Evolutionary conservation across 768 basidiomycete genomes (phyloP).

Genomic region (Lactarius hatsudake): DNA sequence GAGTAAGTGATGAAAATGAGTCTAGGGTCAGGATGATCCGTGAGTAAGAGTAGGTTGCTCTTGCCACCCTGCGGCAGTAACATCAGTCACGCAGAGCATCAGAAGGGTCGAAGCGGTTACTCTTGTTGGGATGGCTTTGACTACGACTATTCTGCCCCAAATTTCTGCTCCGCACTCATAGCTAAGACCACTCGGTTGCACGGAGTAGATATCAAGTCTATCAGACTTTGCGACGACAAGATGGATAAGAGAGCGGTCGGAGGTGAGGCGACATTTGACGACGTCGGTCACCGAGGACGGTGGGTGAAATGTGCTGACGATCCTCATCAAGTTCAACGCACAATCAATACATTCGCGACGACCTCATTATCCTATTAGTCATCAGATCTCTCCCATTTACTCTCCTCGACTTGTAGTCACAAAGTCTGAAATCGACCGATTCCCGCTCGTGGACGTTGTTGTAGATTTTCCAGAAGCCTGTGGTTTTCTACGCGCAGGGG

Average conservation of each 20-base stretch:
- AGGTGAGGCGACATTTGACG: conserved; percentile 60
- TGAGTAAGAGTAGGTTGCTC: conserved; percentile 61
- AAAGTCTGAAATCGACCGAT: conserved; percentile 47
- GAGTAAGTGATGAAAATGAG: conserved; percentile 60
- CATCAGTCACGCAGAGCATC: conserved; percentile 6
- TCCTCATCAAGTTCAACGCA: conserved; percentile 38
- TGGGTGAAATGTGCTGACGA: conserved; percentile 74
- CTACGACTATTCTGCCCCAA: conserved; percentile 62
- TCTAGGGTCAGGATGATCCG: conserved; percentile 75
- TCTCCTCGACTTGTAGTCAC: conserved; percentile 42
- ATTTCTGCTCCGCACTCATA: conserved; percentile 60
- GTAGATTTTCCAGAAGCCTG: conserved; percentile 32
- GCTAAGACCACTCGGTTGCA: conserved; percentile 57
- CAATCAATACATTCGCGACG: not conserved
- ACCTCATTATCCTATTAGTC: not conserved
- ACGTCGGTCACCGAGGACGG: conserved; percentile 72
- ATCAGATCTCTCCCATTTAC: conserved; percentile 16
- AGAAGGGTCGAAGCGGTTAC: conserved; percentile 39
- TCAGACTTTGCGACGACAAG: conserved; percentile 69
- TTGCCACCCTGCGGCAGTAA: conserved; percentile 12
- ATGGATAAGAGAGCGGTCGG: conserved; percentile 50
- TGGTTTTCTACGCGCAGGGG: conserved; percentile 44
- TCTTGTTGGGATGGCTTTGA: conserved; percentile 53
- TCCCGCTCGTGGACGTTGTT: conserved; percentile 23
- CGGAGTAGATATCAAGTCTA: conserved; percentile 64